Conservation (phyloP, 805 yeast species). For the Zygosaccharomyces bisporus region DNA sequence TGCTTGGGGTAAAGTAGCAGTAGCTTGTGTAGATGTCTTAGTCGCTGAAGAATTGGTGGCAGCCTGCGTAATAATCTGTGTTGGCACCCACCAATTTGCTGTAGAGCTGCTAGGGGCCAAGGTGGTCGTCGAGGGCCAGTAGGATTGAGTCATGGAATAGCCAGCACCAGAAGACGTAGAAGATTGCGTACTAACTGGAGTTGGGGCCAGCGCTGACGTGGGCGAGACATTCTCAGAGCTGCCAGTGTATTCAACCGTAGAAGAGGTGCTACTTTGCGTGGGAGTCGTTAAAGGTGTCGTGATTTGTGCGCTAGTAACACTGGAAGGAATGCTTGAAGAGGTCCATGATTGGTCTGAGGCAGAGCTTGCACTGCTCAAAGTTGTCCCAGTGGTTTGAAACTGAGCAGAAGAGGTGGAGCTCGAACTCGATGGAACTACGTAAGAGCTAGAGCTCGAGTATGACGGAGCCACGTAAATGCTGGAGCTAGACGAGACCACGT, state of each 20-base stretch:
- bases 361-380: neutral
- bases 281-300: slow-evolving; percentile 4
- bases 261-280: slow-evolving; percentile 5
- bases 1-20: slow-evolving; percentile 42
- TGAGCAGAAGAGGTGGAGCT: neutral
- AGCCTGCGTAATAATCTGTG: slow-evolving; percentile 67
- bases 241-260: neutral
- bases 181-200: slow-evolving; percentile 8
- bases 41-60: slow-evolving; percentile 38
- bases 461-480: slow-evolving; percentile 1
- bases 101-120: slow-evolving; percentile 23
- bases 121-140: slow-evolving; percentile 10
- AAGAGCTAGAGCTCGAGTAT: neutral
- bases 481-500: no score
- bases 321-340: neutral
- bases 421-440: neutral
- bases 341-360: no score
- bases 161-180: slow-evolving; percentile 5
- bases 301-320: neutral
- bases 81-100: slow-evolving; percentile 58
- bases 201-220: slow-evolving; percentile 1
- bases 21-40: slow-evolving; percentile 42
- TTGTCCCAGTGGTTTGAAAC: neutral
- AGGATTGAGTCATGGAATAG: slow-evolving; percentile 7
- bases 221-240: neutral